Conservation (phyloP, 129 eudicot species). For the Flaveria robusta region DNA sequence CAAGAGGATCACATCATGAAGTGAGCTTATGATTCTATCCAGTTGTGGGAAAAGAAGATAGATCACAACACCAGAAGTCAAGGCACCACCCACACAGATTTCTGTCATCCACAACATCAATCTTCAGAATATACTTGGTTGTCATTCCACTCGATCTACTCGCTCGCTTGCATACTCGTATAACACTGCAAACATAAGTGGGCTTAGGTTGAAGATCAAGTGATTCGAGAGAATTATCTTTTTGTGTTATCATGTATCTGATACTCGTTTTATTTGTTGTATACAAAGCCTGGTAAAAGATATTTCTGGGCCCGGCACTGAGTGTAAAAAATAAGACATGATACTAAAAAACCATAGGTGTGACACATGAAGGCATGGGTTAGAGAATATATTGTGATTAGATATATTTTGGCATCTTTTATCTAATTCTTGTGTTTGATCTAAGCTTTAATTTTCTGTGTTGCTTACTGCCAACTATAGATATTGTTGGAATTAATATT, state of each 20-base stretch:
- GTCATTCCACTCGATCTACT: not conserved
- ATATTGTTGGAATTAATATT: too few relatives aligned
- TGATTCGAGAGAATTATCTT: too few relatives aligned
- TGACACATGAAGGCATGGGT: constrained; percentile 46
- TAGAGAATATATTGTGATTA: constrained; percentile 8
- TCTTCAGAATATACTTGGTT: constrained; percentile 62
- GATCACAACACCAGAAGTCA: constrained; percentile 49
- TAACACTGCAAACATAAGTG: constrained; percentile 33
- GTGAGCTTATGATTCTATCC: constrained; percentile 61
- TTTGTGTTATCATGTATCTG: too few relatives aligned
- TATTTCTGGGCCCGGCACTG: too few relatives aligned
- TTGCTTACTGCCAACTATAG: constrained; percentile 33
- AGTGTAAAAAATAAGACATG: not conserved
- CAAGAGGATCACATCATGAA: constrained; percentile 41
- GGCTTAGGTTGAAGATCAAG: too few relatives aligned
- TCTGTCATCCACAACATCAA: constrained; percentile 58
- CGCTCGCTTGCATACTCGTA: constrained; percentile 35
- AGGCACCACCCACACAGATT: constrained; percentile 48
- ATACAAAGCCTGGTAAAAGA: too few relatives aligned
- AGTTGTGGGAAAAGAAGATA: constrained; percentile 45
- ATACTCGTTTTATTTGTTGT: too few relatives aligned
- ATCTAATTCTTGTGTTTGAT: constrained; percentile 41
- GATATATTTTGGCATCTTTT: constrained; percentile 25
- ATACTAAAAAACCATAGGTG: constrained; percentile 37
- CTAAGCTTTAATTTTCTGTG: constrained; percentile 27